A percentile compares a stretch with the other conserved stretches of the same genome.
Evolutionary conservation across 2,329 filamentous ascomycete species (phyloP).

Genomic region (Rhinocladiella similis): DNA sequence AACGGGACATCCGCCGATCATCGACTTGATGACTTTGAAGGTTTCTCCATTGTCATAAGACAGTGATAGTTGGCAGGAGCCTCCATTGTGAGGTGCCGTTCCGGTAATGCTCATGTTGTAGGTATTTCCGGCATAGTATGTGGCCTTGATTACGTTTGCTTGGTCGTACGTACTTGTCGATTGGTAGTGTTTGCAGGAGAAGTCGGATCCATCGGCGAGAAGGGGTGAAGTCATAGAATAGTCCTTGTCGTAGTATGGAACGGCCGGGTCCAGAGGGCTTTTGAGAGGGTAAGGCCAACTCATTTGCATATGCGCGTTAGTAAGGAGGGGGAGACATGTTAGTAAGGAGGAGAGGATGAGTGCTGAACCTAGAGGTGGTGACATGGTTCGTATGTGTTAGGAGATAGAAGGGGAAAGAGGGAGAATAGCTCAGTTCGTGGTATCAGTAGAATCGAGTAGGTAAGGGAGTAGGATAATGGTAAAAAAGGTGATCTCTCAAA

Average conservation of each 20-base stretch:
- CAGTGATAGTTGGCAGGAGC: slow-evolving; percentile 74
- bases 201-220: slow-evolving; percentile 60
- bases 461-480: neutral
- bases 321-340: slow-evolving; percentile 22
- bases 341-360: slow-evolving; percentile 15
- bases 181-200: slow-evolving; percentile 73
- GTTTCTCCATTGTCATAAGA: slow-evolving; percentile 70
- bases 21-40: slow-evolving; percentile 68
- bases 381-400: slow-evolving; percentile 9
- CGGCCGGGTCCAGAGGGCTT: slow-evolving; percentile 50
- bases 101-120: slow-evolving; percentile 67
- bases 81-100: slow-evolving; percentile 64
- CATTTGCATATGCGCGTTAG: slow-evolving; percentile 56
- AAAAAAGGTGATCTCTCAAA: neutral
- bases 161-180: slow-evolving; percentile 31
- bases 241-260: slow-evolving; percentile 54
- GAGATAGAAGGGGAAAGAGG: neutral
- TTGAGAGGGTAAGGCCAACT: slow-evolving; percentile 54
- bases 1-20: slow-evolving; percentile 58
- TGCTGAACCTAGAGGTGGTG: slow-evolving; percentile 2
- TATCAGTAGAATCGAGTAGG: neutral
- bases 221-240: slow-evolving; percentile 73
- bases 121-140: slow-evolving; percentile 61
- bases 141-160: slow-evolving; percentile 56
- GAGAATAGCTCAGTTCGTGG: neutral